Conservation (phyloP, 257 asterid species). For the Echites panduratus region DNA sequence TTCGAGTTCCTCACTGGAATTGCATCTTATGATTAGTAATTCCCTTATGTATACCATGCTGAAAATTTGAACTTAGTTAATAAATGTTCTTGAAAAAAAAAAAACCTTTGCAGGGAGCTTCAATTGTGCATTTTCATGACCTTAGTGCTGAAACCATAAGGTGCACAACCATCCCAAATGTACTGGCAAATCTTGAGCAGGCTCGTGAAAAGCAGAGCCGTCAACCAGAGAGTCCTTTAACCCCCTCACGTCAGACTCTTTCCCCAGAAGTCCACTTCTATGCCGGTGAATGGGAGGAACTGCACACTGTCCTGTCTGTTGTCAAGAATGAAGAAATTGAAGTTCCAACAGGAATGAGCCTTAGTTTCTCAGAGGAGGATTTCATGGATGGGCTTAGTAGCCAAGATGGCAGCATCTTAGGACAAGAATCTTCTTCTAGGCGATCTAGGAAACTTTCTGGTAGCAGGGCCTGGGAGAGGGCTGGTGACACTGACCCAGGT, state of each 20-base stretch:
- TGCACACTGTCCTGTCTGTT: conserved; percentile 29
- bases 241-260: conserved; percentile 34
- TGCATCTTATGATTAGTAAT: background rate
- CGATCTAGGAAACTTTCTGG: conserved; percentile 36
- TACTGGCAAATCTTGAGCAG: conserved; percentile 34
- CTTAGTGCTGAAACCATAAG: conserved; percentile 32
- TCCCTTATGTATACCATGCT: background rate
- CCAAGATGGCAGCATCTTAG: conserved; percentile 35
- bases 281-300: conserved; percentile 40
- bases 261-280: conserved; percentile 31
- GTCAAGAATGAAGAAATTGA: conserved; percentile 26
- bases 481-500: conserved; percentile 23
- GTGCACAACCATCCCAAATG: conserved; percentile 39
- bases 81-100: background rate
- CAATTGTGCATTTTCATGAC: conserved; percentile 33
- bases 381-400: conserved; percentile 34
- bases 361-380: conserved; percentile 37
- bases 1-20: background rate
- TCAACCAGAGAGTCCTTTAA: conserved; percentile 33
- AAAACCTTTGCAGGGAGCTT: conserved; percentile 35
- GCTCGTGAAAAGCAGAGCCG: conserved; percentile 34
- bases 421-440: conserved; percentile 29
- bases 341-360: conserved; percentile 31
- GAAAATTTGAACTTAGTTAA: background rate
- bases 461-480: conserved; percentile 41